Percentiles rank a stretch among this genome's conserved stretches.
Conservation (phyloP, 495 filamentous ascomycete species). For the Penicillium antarcticum region DNA sequence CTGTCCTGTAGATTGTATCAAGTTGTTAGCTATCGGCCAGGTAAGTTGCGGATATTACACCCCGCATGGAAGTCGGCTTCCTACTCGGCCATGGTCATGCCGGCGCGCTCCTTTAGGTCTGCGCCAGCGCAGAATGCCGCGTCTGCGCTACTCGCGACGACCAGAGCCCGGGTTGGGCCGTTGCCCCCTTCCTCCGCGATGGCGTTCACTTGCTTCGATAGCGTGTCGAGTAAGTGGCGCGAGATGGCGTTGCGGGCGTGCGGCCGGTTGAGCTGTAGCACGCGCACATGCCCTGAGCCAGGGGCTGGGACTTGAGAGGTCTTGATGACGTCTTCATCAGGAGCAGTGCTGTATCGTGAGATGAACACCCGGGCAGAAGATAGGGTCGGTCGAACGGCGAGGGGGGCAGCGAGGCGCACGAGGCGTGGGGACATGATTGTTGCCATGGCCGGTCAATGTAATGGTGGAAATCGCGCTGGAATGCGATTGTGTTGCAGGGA, state of each 20-base stretch:
- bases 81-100: conserved; percentile 69
- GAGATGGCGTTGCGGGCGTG: conserved; percentile 88
- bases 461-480: conserved; percentile 1
- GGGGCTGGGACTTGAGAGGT: conserved; percentile 72
- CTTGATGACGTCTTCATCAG: conserved; percentile 57
- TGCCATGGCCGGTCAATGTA: conserved; percentile 12
- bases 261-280: conserved; percentile 84
- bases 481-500: neutral
- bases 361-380: conserved; percentile 26
- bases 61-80: conserved; percentile 5
- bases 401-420: conserved; percentile 18
- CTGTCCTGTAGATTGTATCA: conserved; percentile 49
- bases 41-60: neutral
- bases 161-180: conserved; percentile 67
- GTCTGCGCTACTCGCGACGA: conserved; percentile 75
- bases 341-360: conserved; percentile 35
- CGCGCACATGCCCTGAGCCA: conserved; percentile 76
- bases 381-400: conserved; percentile 17
- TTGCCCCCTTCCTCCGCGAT: conserved; percentile 65
- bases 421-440: conserved; percentile 33
- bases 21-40: neutral
- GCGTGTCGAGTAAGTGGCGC: conserved; percentile 62
- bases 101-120: conserved; percentile 82
- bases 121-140: conserved; percentile 89
- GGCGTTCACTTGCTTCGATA: conserved; percentile 64